Base-by-base conservation (phyloP, 2,329 filamentous ascomycete genomes). In the Nemania serpens region DNA sequence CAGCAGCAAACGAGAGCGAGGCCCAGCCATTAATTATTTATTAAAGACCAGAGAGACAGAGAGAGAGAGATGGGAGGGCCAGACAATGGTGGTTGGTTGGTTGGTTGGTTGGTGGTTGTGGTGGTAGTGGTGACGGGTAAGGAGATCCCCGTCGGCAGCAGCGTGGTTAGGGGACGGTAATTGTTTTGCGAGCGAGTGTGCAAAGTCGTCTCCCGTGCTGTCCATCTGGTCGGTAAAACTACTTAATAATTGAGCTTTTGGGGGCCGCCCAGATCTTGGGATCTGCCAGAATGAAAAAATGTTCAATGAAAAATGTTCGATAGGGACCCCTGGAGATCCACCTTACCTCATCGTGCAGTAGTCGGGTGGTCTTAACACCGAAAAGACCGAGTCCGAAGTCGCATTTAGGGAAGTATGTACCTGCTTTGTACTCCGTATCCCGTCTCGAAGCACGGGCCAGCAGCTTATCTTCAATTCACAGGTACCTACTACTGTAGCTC, bases 1-100 rank as follows among this genome's bases (percentile, higher is more conserved):
- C 64, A 7, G 25, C 64, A 66, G 39, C 47, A 58, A 52, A 41
- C 42, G 37, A 59, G 47, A 66, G 60, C 56, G 60, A 62, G 42
- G 29, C 47, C 47, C 54, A 65, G 66, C 65, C 68, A 70, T 69
- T 68, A 69, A 70, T 29, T 29, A 29, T 29, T 3, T 3, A 29
- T 29, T 29, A 29, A 7, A 29, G 25, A 29, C 25, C 36, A 39
- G 49, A 58, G 34, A 12, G 9, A 59, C 61, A 56, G n/a, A n/a
- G n/a, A n/a, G 41, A 39, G 49, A 58, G 34, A 12, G 9, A 59
- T 55, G 46, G 45, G 47, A 53, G 17, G n/a, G 55, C 55, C 39
- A 50, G 34, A 48, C 42, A 56, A 20, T 41, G 33, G 37, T 25
- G 33, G n/a, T n/a, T n/a, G n/a, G n/a, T n/a, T n/a, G n/a, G n/a